Base-by-base conservation (phyloP, 768 basidiomycete genomes). In the Vishniacozyma victoriae region DNA sequence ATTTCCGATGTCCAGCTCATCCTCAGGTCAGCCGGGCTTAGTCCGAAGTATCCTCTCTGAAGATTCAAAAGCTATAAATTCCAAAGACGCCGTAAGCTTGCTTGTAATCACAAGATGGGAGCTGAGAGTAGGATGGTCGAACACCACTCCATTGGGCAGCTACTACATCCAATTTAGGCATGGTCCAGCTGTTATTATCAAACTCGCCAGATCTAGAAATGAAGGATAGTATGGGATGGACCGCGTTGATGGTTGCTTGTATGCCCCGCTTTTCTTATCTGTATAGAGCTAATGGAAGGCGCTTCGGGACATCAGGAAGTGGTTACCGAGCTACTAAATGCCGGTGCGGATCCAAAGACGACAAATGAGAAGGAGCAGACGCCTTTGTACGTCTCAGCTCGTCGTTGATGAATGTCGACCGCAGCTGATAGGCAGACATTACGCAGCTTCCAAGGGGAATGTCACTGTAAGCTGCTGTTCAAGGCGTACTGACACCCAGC, bases 141-240 rank as follows among this genome's bases (percentile, higher is more conserved):
- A 72, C 72, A 26, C 63, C 72, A 4, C 55, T 72, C 15, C 72
- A 73, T 44, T 73, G 72, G 72, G 70, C 71, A 5, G 64, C 66
- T 14, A 64, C 69, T 20, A 60, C 60, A 1, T 43, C 54, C 2
- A 60, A 59, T 25, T 46, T 71, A 11, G 52, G 56, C 23, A 60
- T 71, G 36, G 35, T 59, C 0, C 71, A 73, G 44, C 49, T 65
- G 3, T 38, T 73, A 3, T 46, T 73, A 14, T 41, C 51, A 0
- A 46, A 67, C 50, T 35, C 53, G 24, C 64, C 70, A 5, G 59
- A 72, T n/a, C 43, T 73, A 4, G 69, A 73, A 35, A 50, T 47
- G 1, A 47, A 48, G 41, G 72, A 73, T 50, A 36, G 44, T 3
- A 59, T 65, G 44, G 72, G 72, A 7, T 71, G 70, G 67, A 73